Percentiles rank a stretch among this genome's conserved stretches.
Conservation (phyloP, 169 alveolate genomes). For the Amoebophrya sp. region DNA sequence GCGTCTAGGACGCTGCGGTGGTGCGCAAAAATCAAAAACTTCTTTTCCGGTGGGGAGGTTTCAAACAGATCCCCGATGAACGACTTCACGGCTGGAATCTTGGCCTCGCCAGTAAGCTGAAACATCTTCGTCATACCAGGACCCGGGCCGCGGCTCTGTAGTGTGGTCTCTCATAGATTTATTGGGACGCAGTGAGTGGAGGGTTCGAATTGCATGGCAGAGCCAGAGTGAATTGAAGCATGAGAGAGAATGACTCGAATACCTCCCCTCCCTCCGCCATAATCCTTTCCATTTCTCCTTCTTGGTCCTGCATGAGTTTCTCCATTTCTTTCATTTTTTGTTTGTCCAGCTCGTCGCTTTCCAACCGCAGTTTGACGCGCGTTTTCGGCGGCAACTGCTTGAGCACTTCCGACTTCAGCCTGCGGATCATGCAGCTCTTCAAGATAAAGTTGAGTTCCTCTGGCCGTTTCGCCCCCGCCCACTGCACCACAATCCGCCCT, state of each 20-base stretch:
- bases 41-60: conserved; percentile 14
- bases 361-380: too few relatives aligned
- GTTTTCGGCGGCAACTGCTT: conserved; percentile 59
- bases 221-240: not conserved
- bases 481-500: not conserved
- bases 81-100: not conserved
- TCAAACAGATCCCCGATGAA: not conserved
- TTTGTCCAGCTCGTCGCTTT: too few relatives aligned
- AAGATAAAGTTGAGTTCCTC: not conserved
- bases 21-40: conserved; percentile 86
- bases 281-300: too few relatives aligned
- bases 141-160: not conserved
- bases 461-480: not conserved
- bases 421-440: conserved; percentile 62
- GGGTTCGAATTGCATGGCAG: not conserved
- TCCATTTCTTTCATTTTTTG: too few relatives aligned
- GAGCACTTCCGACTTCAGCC: conserved; percentile 80
- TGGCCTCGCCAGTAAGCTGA: not conserved
- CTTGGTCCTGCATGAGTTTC: too few relatives aligned
- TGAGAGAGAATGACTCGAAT: too few relatives aligned
- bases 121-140: not conserved
- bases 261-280: not conserved
- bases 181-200: not conserved
- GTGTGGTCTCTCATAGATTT: not conserved
- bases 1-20: conserved; percentile 75